These are phyloP conservation scores for Gossypium anomalum DNA, from an alignment of 345 rosid genomes.

Conservation along the genomic window DNA sequence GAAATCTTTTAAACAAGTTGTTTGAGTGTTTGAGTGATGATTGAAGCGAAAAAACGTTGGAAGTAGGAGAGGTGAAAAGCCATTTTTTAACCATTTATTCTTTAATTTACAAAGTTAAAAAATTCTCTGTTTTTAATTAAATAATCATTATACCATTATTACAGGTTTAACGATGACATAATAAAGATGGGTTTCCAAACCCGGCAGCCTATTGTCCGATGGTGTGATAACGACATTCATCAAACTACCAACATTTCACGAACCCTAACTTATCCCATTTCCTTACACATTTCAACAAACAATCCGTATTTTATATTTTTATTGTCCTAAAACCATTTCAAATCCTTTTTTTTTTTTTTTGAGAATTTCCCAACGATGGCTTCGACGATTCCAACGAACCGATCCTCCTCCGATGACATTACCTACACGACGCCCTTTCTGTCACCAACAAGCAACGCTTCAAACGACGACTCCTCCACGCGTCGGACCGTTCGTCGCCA, in stretches of 20 bases:
- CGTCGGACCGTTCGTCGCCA: conserved; percentile 56
- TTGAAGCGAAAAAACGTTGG: too few species aligned
- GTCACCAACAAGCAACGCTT: conserved; percentile 24
- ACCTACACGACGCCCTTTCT: conserved; percentile 66
- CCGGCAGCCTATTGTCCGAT: too few species aligned
- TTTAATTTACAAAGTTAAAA: too few species aligned
- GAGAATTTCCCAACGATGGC: conserved; percentile 6
- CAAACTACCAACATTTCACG: not conserved
- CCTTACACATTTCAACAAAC: not conserved
- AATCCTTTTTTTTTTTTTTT: not conserved
- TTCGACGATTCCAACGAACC: conserved; percentile 20
- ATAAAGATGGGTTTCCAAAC: too few species aligned
- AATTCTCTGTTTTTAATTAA: too few species aligned
- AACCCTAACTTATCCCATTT: conserved; percentile 5
- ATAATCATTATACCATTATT: too few species aligned
- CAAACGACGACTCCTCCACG: conserved; percentile 17
- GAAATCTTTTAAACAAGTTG: too few species aligned
- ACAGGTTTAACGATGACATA: too few species aligned
- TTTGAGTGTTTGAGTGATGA: too few species aligned
- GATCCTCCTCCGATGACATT: conserved; percentile 54
- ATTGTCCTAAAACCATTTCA: not conserved
- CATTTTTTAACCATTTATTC: too few species aligned
- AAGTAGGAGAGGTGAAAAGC: too few species aligned
- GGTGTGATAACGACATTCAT: too few species aligned
- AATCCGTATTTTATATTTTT: not conserved